Evolutionary conservation across 805 yeast genomes (phyloP), one percentile per base, ranked within the genome.

Genomic region (Millerozyma acaciae): DNA sequence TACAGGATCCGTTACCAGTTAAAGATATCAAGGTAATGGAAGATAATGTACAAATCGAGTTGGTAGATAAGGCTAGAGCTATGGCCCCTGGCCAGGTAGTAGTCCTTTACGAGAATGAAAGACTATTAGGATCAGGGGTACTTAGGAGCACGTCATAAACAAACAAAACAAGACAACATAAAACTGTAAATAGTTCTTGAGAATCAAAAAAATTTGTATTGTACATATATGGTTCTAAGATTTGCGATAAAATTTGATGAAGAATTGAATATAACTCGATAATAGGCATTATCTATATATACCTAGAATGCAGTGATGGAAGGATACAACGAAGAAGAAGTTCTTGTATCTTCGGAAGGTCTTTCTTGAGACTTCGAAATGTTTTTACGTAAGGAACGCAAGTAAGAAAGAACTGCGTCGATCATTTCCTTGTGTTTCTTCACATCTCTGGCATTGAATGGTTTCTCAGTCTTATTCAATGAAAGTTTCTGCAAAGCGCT

Each of bases 1-100:
- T 89, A 17, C 95, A 85, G 50, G 33, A 36, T 6, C 83, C 89
- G 0, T 57, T 68, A 9, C 31, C 39, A 2, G 62, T 82, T 0
- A 33, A 43, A 7, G 4, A 16, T 1, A 27, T 54, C 8, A 21
- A 43, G 4, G 39, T 58, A 14, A 35, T 38, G 1, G 37, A 60
- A 1, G 31, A 31, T 4, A 34, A 29, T 1, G 15, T 69, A 2
- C 35, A 39, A 2, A 53, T 85, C 6, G 43, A 45, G 15, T 62
- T 89, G 19, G 38, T 42, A 0, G 58, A 65, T 1, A 55, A 62
- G 19, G 74, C 75, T 21, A 60, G 87, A 30, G 96, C 95, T 0
- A 75, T 93, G 50, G 89, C 96, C 0, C 85, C 89, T 0, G 98
- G 97, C 0, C 98, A 90, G 54, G 80, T 75, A 44, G 59, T 87